Evolutionary conservation across 208 protist species (phyloP).

Genomic region (Acanthamoeba castellanii): DNA sequence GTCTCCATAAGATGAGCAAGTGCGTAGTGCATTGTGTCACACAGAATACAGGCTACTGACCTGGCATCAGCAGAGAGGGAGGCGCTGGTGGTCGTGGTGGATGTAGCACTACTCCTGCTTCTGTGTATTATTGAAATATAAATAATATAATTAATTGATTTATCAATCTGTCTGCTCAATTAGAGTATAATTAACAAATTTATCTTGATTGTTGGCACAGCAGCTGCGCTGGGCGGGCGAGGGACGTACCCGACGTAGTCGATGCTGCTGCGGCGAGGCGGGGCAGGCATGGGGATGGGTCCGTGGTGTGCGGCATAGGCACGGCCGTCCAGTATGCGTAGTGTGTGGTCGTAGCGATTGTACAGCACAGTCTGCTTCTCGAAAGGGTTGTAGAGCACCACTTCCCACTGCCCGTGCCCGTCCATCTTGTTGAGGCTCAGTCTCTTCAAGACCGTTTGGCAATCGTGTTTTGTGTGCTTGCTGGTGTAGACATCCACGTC

Average conservation of each 20-base stretch:
- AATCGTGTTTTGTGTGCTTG: background rate
- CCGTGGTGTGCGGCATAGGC: conserved; percentile 4
- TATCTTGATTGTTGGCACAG: too few relatives aligned
- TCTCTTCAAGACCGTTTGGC: background rate
- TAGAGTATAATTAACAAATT: too few relatives aligned
- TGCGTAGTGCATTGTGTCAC: too few relatives aligned
- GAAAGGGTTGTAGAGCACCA: conserved; percentile 19
- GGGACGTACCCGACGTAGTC: background rate
- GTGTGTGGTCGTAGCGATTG: conserved; percentile 34
- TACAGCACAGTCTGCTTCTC: conserved; percentile 65
- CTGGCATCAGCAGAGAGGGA: too few relatives aligned
- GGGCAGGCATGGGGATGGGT: conserved; percentile 7
- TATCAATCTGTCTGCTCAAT: too few relatives aligned
- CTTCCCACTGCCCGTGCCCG: conserved; percentile 29
- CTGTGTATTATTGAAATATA: background rate
- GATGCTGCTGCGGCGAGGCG: conserved; percentile 34
- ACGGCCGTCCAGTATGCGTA: conserved; percentile 31
- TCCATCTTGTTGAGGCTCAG: background rate
- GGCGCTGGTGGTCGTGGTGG: too few relatives aligned
- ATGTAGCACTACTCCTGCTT: background rate
- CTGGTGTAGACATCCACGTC: background rate
- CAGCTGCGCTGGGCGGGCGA: too few relatives aligned
- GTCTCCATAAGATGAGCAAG: background rate
- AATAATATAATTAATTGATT: background rate
- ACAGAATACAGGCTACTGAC: too few relatives aligned